Percentiles rank a stretch among this genome's conserved stretches.
Evolutionary conservation across 345 rosid species (phyloP).

Genomic region (thale cress (Arabidopsis thaliana)): TAIR10.1 NC_003075.7:6078501-6079000

Average conservation of each 20-base stretch:
- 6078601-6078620: conserved; percentile 4
- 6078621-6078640: neutral
- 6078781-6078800: neutral
- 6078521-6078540: conserved; percentile 2
- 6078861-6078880: neutral
- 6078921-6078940: conserved; percentile 24
- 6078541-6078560: neutral
- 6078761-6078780: conserved; percentile 9
- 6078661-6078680: neutral
- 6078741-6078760: neutral
- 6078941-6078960: neutral
- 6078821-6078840: conserved; percentile 16
- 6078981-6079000: neutral
- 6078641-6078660: neutral
- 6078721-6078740: neutral
- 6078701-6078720: neutral
- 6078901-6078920: conserved; percentile 1
- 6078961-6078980: conserved; percentile 22
- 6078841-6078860: neutral
- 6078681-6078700: neutral
- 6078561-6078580: conserved; percentile 29
- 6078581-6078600: conserved; percentile 2
- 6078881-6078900: neutral
- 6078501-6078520: neutral
- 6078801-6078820: conserved; percentile 1